A percentile compares a stretch with the other conserved stretches of the same genome.
phyloP scores from a whole-genome alignment of 192 early-diverging fungal species.

The Coemansia furcata region DNA sequence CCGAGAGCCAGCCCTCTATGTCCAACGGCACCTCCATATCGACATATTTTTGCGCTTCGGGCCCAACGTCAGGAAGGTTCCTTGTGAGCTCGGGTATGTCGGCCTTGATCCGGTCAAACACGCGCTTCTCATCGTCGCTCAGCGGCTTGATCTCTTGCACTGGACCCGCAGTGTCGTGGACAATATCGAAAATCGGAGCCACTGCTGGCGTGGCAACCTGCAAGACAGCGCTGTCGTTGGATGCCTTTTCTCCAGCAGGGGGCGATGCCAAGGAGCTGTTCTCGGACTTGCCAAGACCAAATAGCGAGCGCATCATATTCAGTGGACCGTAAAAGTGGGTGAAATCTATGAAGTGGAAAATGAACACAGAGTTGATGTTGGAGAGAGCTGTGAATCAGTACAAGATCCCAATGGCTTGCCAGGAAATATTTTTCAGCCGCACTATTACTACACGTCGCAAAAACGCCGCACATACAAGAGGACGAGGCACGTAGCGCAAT shows the following conservation, averaged over 20 bases:
- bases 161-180: constrained; percentile 1
- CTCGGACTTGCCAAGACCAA: constrained; percentile 39
- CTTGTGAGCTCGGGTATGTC: constrained; percentile 46
- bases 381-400: neutral
- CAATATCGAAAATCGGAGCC: constrained; percentile 26
- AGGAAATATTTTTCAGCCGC: neutral
- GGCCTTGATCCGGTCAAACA: constrained; percentile 36
- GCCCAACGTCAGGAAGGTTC: constrained; percentile 37
- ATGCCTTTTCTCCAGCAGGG: constrained; percentile 18
- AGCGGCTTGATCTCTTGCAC: constrained; percentile 41
- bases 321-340: neutral
- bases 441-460: neutral
- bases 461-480: neutral
- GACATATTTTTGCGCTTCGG: constrained; percentile 23
- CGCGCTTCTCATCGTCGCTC: constrained; percentile 30
- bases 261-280: constrained; percentile 17
- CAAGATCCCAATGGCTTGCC: neutral
- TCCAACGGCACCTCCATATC: constrained; percentile 40
- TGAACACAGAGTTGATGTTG: neutral
- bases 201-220: constrained; percentile 4
- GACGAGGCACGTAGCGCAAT: neutral
- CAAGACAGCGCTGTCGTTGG: neutral
- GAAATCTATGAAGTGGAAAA: neutral
- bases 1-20: constrained; percentile 52
- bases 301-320: constrained; percentile 39